A percentile compares a stretch with the other conserved stretches of the same genome.
Conservation (phyloP, 306 rosid species). For the Fagus crenata region DNA sequence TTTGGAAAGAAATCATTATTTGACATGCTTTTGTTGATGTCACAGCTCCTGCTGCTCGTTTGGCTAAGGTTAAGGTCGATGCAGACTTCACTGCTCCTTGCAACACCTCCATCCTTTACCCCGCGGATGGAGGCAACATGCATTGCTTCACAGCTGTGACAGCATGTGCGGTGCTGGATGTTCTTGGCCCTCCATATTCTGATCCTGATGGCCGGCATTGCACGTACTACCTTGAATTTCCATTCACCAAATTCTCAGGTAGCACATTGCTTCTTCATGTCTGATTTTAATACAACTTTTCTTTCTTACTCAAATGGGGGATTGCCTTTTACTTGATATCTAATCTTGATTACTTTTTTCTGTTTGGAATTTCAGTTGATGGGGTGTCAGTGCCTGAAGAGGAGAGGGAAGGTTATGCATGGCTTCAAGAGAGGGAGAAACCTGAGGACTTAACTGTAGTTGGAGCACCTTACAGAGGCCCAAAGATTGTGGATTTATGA, state of each 20-base stretch:
- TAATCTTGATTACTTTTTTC: not conserved
- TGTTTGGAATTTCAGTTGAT: slow-evolving; percentile 42
- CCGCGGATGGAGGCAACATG: slow-evolving; percentile 92
- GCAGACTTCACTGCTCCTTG: slow-evolving; percentile 73
- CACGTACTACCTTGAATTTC: slow-evolving; percentile 64
- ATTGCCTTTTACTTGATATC: not conserved
- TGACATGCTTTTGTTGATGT: slow-evolving; percentile 23
- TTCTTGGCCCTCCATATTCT: slow-evolving; percentile 94
- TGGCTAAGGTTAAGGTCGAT: slow-evolving; percentile 81
- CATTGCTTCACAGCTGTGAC: slow-evolving; percentile 95
- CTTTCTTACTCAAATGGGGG: not conserved
- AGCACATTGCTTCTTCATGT: not conserved
- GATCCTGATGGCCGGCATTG: slow-evolving; percentile 83
- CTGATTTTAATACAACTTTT: not conserved
- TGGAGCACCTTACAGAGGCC: slow-evolving; percentile 69
- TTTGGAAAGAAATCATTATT: slow-evolving; percentile 2
- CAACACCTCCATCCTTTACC: slow-evolving; percentile 73
- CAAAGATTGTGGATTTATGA: slow-evolving; percentile 57
- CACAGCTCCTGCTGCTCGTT: slow-evolving; percentile 39
- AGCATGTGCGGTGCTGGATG: slow-evolving; percentile 87
- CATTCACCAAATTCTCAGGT: slow-evolving; percentile 67
- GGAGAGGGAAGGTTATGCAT: slow-evolving; percentile 57
- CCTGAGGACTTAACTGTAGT: slow-evolving; percentile 59
- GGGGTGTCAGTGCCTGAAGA: slow-evolving; percentile 58
- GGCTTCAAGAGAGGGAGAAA: slow-evolving; percentile 85